Conservation (phyloP, 352 stramenopile species). For the Aphanomyces stellatus region DNA sequence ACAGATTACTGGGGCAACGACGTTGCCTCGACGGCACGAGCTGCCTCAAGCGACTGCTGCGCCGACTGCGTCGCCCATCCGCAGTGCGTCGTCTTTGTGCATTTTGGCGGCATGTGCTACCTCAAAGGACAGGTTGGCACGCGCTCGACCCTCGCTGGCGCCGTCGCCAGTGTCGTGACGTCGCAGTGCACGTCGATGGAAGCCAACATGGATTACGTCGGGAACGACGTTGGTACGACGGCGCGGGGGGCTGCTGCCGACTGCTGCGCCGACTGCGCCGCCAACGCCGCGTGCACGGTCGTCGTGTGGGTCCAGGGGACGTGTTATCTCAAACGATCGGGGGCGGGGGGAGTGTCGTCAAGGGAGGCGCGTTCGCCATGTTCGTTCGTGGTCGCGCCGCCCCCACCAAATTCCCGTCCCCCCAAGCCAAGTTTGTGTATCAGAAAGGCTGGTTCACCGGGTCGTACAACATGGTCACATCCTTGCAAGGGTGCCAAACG, state of each 20-base stretch:
- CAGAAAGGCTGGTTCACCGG: no score
- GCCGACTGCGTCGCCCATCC: constrained; percentile 11
- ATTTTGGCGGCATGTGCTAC: not conserved
- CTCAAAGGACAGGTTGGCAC: not conserved
- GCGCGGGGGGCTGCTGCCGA: constrained; percentile 10
- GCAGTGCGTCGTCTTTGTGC: constrained; percentile 3
- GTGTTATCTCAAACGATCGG: not conserved
- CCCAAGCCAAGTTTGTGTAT: no score
- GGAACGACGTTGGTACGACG: constrained; percentile 27
- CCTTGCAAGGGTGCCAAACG: constrained; percentile 51
- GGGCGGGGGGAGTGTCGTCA: not conserved
- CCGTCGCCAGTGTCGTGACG: not conserved
- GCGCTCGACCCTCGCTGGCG: not conserved
- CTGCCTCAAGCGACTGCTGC: constrained; percentile 4
- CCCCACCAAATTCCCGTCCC: no score
- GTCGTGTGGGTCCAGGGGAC: not conserved
- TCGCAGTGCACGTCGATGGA: constrained; percentile 15
- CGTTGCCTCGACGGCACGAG: not conserved
- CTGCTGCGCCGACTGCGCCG: constrained; percentile 28
- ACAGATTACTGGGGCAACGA: constrained; percentile 19
- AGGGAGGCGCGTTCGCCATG: not conserved
- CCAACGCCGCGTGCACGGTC: constrained; percentile 9
- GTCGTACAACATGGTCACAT: constrained; percentile 60
- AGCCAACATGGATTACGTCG: constrained; percentile 26
- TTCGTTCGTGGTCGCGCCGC: not conserved